phyloP scores from a whole-genome alignment of 306 rosid genomes.

The Ormosia semicastrata region DNA sequence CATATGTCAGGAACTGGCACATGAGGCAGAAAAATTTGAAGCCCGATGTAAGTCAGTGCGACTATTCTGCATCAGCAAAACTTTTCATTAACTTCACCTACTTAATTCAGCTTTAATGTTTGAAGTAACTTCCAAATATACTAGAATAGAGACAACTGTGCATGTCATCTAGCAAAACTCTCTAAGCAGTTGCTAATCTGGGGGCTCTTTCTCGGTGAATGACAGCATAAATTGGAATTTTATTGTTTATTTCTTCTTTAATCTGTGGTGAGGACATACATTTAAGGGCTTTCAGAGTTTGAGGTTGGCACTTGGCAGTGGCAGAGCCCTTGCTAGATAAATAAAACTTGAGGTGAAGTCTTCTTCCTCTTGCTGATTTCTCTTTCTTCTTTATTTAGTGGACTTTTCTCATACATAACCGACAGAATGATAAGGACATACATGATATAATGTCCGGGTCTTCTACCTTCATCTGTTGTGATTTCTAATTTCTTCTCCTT shows the following conservation, averaged over 20 bases:
- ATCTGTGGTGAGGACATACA: neutral
- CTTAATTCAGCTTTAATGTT: conserved; percentile 23
- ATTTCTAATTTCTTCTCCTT: neutral
- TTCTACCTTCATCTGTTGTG: conserved; percentile 26
- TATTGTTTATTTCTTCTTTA: conserved; percentile 6
- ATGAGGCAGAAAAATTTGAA: conserved; percentile 38
- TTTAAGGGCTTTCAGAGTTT: conserved; percentile 26
- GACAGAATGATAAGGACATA: conserved; percentile 14
- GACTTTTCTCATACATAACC: neutral
- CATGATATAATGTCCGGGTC: conserved; percentile 17
- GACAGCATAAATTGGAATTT: conserved; percentile 5
- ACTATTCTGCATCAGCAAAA: conserved; percentile 23
- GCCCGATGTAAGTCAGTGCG: conserved; percentile 35
- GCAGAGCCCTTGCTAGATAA: conserved; percentile 28
- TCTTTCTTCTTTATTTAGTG: conserved; percentile 8
- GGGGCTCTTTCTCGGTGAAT: neutral
- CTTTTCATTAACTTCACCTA: conserved; percentile 20
- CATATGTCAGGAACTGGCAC: conserved; percentile 32
- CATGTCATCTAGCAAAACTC: conserved; percentile 25
- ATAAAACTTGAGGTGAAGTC: conserved; percentile 37
- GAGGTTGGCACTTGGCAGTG: conserved; percentile 1
- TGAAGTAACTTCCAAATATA: conserved; percentile 31
- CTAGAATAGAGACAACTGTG: conserved; percentile 32
- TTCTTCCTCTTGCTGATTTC: conserved; percentile 14
- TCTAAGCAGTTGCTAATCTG: conserved; percentile 14